Conservation (phyloP, 148 eudicot species). For the Amaranthus hypochondriacus region DNA sequence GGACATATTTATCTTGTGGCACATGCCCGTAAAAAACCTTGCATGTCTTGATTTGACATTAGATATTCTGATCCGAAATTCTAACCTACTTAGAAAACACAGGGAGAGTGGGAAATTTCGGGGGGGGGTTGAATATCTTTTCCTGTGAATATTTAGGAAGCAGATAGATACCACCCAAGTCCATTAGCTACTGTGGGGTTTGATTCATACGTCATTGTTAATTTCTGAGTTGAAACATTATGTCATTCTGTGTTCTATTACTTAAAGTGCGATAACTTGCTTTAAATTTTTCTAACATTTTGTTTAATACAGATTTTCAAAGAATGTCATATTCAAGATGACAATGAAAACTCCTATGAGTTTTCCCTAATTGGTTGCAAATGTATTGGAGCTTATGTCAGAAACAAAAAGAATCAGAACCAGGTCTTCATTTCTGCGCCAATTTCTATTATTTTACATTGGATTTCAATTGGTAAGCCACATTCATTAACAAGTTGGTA, state of each 20-base stretch:
- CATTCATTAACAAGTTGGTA: conserved; percentile 10
- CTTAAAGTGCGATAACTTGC: neutral
- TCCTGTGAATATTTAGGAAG: no score
- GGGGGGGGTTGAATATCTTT: no score
- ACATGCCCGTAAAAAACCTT: no score
- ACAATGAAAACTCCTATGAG: conserved; percentile 68
- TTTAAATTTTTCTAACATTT: conserved; percentile 5
- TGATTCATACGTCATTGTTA: neutral
- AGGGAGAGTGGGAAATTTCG: no score
- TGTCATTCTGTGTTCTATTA: no score
- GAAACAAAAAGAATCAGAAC: conserved; percentile 93
- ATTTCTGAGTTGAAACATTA: neutral
- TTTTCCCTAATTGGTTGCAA: conserved; percentile 80
- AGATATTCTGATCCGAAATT: no score
- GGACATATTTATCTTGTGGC: no score
- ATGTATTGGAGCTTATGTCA: conserved; percentile 97
- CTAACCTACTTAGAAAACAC: no score
- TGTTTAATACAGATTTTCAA: conserved; percentile 60
- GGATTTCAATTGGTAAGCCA: neutral
- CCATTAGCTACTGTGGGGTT: no score
- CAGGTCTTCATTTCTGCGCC: conserved; percentile 47
- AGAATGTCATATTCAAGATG: conserved; percentile 58
- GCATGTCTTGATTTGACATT: no score
- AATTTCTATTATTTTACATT: neutral
- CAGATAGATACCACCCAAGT: no score